Percentiles rank a stretch among this genome's conserved stretches.
phyloP scores from a whole-genome alignment of 805 yeast genomes.

The Barnettozyma pratensis region DNA sequence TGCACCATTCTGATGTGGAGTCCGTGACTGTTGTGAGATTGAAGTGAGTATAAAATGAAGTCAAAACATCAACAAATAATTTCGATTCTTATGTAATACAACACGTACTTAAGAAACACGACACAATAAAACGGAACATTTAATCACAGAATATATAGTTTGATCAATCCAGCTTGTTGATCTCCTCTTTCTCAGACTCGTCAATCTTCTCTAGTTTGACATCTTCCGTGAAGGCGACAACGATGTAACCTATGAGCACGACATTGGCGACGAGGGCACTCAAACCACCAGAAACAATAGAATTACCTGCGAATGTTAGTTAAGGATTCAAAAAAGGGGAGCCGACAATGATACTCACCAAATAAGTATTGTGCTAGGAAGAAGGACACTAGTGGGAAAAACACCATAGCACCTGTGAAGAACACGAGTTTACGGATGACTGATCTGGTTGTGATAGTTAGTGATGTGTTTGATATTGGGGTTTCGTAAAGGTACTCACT shows the following conservation, averaged over 20 bases:
- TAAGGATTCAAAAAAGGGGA: conserved; percentile 15
- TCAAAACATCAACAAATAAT: not conserved
- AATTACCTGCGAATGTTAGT: conserved; percentile 31
- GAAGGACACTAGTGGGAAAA: conserved; percentile 59
- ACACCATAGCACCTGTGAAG: conserved; percentile 74
- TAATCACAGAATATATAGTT: not conserved
- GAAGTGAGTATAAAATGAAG: not conserved
- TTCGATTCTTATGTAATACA: conserved; percentile 1
- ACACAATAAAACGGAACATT: not conserved
- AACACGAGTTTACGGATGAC: conserved; percentile 65
- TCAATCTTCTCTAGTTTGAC: conserved; percentile 24
- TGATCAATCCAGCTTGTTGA: conserved; percentile 22
- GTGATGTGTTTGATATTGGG: not conserved
- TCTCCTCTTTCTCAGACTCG: conserved; percentile 32
- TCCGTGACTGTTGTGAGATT: too few relatives aligned
- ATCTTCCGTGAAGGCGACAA: conserved; percentile 72
- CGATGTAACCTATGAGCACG: conserved; percentile 66
- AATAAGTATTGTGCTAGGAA: conserved; percentile 43
- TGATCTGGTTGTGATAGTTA: conserved; percentile 31
- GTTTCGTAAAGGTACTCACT: conserved; percentile 12
- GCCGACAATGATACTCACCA: conserved; percentile 11
- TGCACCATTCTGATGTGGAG: conserved; percentile 24
- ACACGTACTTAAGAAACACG: not conserved
- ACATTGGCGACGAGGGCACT: conserved; percentile 74
- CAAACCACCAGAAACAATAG: conserved; percentile 71